Evolutionary conservation across 2,329 filamentous ascomycete genomes (phyloP).

Genomic region (Samsoniella hepiali): DNA sequence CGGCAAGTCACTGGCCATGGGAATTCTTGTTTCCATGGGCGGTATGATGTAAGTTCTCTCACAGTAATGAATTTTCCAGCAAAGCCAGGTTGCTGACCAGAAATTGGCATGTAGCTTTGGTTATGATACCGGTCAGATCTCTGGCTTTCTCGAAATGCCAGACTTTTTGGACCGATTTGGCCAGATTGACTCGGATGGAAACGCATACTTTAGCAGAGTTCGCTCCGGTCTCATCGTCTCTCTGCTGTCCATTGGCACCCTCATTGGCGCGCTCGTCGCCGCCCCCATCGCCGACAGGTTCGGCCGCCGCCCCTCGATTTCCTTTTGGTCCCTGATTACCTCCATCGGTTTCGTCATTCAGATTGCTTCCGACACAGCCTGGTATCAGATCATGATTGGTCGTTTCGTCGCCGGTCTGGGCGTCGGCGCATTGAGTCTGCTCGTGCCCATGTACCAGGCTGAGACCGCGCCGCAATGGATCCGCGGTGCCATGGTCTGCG

Average conservation of each 20-base stretch:
- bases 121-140: slow-evolving; percentile 53
- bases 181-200: slow-evolving; percentile 36
- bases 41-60: slow-evolving; percentile 39
- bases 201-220: slow-evolving; percentile 47
- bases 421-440: slow-evolving; percentile 61
- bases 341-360: slow-evolving; percentile 66
- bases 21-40: slow-evolving; percentile 43
- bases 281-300: slow-evolving; percentile 63
- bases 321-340: slow-evolving; percentile 57
- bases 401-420: slow-evolving; percentile 64
- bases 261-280: slow-evolving; percentile 57
- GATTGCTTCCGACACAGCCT: slow-evolving; percentile 51
- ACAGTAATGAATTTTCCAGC: neutral
- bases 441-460: slow-evolving; percentile 72
- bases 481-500: slow-evolving; percentile 61
- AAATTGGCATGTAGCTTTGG: slow-evolving; percentile 32
- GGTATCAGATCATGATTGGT: slow-evolving; percentile 66
- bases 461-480: slow-evolving; percentile 67
- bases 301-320: slow-evolving; percentile 61
- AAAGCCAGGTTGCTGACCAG: neutral
- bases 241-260: slow-evolving; percentile 56
- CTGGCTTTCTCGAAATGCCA: slow-evolving; percentile 56
- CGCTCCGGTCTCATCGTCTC: slow-evolving; percentile 58
- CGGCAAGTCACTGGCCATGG: slow-evolving; percentile 36
- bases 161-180: slow-evolving; percentile 54